These are phyloP conservation scores for Colletotrichum sansevieriae DNA, from an alignment of 2,329 filamentous ascomycete genomes.

Conservation along the genomic window DNA sequence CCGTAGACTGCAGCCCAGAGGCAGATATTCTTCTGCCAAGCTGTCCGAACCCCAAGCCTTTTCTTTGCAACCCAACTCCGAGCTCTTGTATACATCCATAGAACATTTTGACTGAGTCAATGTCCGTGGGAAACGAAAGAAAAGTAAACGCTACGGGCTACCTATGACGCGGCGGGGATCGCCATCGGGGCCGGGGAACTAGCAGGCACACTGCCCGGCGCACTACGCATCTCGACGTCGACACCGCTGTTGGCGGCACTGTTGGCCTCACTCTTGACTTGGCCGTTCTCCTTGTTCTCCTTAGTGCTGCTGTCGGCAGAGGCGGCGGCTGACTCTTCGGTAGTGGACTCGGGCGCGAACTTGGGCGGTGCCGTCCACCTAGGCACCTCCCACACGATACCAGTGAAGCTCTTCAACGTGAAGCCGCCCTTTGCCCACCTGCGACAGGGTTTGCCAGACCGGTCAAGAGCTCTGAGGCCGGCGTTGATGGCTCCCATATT, in stretches of 20 bases:
- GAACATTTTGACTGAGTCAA: neutral
- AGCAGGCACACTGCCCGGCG: constrained; percentile 61
- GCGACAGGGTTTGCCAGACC: constrained; percentile 90
- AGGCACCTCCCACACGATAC: constrained; percentile 82
- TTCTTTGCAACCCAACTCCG: constrained; percentile 35
- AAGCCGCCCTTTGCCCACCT: constrained; percentile 90
- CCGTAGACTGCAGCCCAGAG: constrained; percentile 14
- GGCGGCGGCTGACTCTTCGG: constrained; percentile 60
- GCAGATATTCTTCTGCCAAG: constrained; percentile 7
- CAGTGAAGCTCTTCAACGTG: constrained; percentile 91
- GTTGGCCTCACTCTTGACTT: constrained; percentile 62
- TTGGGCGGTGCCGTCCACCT: constrained; percentile 85
- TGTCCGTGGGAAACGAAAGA: neutral
- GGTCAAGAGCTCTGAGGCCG: constrained; percentile 91
- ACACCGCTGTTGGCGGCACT: constrained; percentile 52
- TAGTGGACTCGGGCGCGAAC: constrained; percentile 59
- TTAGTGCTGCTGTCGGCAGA: constrained; percentile 70
- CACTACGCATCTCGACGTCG: constrained; percentile 67
- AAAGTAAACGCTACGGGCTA: neutral
- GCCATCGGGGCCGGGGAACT: constrained; percentile 65
- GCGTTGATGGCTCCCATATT: constrained; percentile 99
- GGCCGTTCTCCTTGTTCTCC: constrained; percentile 73
- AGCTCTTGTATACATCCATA: constrained; percentile 30
- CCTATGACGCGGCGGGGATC: constrained; percentile 58
- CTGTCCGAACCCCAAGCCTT: constrained; percentile 4